A percentile compares a stretch with the other conserved stretches of the same genome.
Evolutionary conservation across 1,284 basidiomycete genomes (phyloP).

Genomic region (Puccinia sorghi): DNA sequence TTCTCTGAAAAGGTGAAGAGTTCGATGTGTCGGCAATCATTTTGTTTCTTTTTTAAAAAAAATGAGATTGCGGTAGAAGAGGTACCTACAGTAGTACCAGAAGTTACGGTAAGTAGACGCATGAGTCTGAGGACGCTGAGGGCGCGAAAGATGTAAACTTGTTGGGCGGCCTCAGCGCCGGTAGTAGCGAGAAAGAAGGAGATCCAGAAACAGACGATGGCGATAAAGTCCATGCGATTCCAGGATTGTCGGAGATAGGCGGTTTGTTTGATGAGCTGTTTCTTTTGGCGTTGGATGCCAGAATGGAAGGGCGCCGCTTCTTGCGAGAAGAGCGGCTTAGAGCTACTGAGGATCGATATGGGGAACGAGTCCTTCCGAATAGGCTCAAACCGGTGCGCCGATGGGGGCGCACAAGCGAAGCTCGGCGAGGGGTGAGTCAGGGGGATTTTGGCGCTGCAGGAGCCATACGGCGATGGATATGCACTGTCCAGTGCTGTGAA

Average conservation of each 20-base stretch:
- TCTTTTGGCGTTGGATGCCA: conserved; percentile 46
- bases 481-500: not conserved
- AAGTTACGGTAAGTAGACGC: conserved; percentile 80
- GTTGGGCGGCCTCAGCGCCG: conserved; percentile 67
- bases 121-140: conserved; percentile 82
- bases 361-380: conserved; percentile 21
- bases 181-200: conserved; percentile 70
- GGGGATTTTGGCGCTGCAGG: conserved; percentile 52
- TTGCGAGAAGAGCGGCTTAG: conserved; percentile 36
- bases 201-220: conserved; percentile 76
- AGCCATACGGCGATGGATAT: conserved; percentile 61
- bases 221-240: conserved; percentile 86
- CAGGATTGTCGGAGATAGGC: conserved; percentile 89
- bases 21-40: too few species aligned
- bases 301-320: conserved; percentile 40
- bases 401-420: not conserved
- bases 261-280: conserved; percentile 53
- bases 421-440: conserved; percentile 17
- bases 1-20: conserved; percentile 64
- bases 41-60: not conserved
- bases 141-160: conserved; percentile 72
- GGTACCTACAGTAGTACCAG: conserved; percentile 71
- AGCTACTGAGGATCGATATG: not conserved
- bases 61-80: not conserved
- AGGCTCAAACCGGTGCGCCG: not conserved